Evolutionary conservation across 2,329 filamentous ascomycete genomes (phyloP).

Genomic region (Ceratocystis diversiconidia): DNA sequence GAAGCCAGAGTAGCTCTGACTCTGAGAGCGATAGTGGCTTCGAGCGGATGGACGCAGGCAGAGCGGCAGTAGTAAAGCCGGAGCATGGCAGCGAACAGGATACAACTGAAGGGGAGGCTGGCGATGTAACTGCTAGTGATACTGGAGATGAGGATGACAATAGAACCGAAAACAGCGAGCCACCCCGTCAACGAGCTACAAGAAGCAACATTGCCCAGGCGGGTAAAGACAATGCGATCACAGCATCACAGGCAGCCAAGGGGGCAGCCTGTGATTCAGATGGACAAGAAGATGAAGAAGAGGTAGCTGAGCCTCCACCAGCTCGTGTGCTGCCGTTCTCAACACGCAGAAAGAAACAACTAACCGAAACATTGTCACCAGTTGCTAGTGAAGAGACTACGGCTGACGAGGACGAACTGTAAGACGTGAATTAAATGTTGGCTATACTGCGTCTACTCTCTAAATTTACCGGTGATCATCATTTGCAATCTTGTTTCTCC

Average conservation of each 20-base stretch:
- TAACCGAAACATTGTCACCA: conserved; percentile 27
- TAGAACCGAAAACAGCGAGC: neutral
- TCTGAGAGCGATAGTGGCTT: conserved; percentile 23
- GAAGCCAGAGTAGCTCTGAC: conserved; percentile 31
- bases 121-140: conserved; percentile 28
- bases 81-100: conserved; percentile 22
- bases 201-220: conserved; percentile 17
- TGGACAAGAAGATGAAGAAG: conserved; percentile 16
- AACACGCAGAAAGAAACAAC: conserved; percentile 25
- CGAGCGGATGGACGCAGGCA: conserved; percentile 39
- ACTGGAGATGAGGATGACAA: conserved; percentile 32
- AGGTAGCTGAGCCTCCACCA: conserved; percentile 24
- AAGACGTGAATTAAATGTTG: neutral
- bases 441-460: neutral
- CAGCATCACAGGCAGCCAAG: neutral
- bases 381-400: conserved; percentile 23
- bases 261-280: neutral
- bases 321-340: conserved; percentile 34
- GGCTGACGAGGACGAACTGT: conserved; percentile 8
- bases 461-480: conserved; percentile 34
- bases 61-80: conserved; percentile 8
- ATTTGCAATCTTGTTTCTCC: conserved; percentile 36
- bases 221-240: neutral
- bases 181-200: conserved; percentile 7
- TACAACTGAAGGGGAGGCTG: conserved; percentile 29